A percentile compares a stretch with the other conserved stretches of the same genome.
Evolutionary conservation across 106 monocot species (phyloP).

Genomic region (Apostasia shenzhenica): DNA sequence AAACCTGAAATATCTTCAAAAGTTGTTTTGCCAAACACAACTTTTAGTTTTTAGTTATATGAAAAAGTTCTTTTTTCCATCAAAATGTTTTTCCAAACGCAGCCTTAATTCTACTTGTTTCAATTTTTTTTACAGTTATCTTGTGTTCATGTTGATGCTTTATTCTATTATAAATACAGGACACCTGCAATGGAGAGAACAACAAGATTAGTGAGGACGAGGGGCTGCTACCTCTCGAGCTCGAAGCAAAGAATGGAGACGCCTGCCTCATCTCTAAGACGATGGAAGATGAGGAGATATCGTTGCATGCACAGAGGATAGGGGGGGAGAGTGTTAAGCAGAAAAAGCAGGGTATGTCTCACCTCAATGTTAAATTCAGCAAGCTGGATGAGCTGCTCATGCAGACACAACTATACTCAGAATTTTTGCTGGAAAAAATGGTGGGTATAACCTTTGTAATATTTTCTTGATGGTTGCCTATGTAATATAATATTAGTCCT

Average conservation of each 20-base stretch:
- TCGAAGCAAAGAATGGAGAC: constrained; percentile 25
- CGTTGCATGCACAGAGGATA: neutral
- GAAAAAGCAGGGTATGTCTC: neutral
- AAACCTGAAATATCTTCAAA: too few species aligned
- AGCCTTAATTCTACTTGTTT: constrained; percentile 23
- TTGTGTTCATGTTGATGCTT: neutral
- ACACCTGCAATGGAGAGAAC: neutral
- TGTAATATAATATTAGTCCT: neutral
- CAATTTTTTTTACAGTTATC: neutral
- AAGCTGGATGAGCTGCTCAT: constrained; percentile 28
- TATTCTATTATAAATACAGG: constrained; percentile 4
- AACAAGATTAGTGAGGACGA: neutral
- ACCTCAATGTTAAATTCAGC: constrained; percentile 15
- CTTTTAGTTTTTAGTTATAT: too few species aligned
- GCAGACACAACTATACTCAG: constrained; percentile 33
- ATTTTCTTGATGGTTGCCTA: neutral
- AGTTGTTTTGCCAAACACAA: too few species aligned
- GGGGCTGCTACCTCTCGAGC: constrained; percentile 5
- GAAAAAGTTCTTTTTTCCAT: too few species aligned
- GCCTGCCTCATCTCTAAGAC: constrained; percentile 13
- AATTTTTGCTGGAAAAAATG: constrained; percentile 90
- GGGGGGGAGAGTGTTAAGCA: constrained; percentile 2
- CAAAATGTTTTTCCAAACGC: too few species aligned
- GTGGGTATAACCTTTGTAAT: constrained; percentile 62
- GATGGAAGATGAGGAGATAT: constrained; percentile 25